A percentile compares a stretch with the other conserved stretches of the same genome.
phyloP scores from a whole-genome alignment of 192 early-diverging fungal species.

The Backusella liffmaniae region DNA sequence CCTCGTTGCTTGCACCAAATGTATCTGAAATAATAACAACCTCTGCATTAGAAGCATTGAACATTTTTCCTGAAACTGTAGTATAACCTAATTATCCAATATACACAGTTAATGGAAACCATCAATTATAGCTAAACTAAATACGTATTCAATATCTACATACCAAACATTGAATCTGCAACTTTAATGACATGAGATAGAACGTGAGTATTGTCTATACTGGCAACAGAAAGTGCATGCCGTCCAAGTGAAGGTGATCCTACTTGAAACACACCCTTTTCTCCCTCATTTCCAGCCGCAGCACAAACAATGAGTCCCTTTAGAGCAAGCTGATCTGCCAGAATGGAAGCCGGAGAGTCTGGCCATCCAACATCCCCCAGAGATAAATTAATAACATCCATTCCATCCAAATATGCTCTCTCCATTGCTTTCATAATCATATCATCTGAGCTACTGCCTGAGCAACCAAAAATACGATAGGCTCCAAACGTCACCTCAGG shows the following conservation, averaged over 20 bases:
- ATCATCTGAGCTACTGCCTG: slow-evolving; percentile 44
- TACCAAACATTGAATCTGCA: slow-evolving; percentile 23
- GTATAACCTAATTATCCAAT: slow-evolving; percentile 24
- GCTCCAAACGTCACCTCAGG: slow-evolving; percentile 70
- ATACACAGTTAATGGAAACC: neutral
- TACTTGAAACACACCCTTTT: slow-evolving; percentile 52
- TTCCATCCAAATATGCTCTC: slow-evolving; percentile 34
- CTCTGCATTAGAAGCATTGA: slow-evolving; percentile 34
- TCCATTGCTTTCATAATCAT: slow-evolving; percentile 61
- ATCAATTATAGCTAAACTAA: neutral
- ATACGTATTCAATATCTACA: slow-evolving; percentile 17
- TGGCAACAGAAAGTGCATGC: slow-evolving; percentile 59
- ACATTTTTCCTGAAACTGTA: slow-evolving; percentile 4
- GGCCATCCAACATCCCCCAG: slow-evolving; percentile 61
- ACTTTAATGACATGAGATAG: slow-evolving; percentile 18
- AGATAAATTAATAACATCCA: slow-evolving; percentile 67
- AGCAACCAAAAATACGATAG: slow-evolving; percentile 64
- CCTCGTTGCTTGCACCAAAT: slow-evolving; percentile 44
- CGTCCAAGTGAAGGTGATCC: slow-evolving; percentile 48
- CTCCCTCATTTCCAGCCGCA: slow-evolving; percentile 78
- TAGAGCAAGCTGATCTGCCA: slow-evolving; percentile 43
- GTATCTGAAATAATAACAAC: slow-evolving; percentile 36
- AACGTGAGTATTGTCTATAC: slow-evolving; percentile 47
- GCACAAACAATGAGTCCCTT: slow-evolving; percentile 60
- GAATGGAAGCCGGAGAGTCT: slow-evolving; percentile 45